These are phyloP conservation scores for Apiospora rasikravindrae DNA, from an alignment of 2,329 filamentous ascomycete species.

Conservation along the genomic window DNA sequence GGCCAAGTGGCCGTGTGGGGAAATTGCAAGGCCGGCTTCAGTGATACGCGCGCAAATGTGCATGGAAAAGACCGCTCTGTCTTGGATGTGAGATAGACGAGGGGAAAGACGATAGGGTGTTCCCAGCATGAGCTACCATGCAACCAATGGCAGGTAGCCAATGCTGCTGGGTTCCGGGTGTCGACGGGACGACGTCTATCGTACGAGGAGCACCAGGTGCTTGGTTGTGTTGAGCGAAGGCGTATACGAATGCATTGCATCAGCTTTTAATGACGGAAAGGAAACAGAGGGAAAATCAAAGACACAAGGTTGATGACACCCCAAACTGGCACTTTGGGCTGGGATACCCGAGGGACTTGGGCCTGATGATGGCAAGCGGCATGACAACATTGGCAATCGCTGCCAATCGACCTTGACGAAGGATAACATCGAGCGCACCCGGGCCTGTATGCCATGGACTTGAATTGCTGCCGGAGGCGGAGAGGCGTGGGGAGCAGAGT, in stretches of 20 bases:
- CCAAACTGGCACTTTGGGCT: not conserved
- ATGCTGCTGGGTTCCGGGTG: not conserved
- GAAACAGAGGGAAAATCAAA: not conserved
- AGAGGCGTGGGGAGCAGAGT: constrained; percentile 15
- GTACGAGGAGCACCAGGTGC: constrained; percentile 12
- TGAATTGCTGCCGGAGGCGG: not conserved
- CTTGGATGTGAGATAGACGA: constrained; percentile 14
- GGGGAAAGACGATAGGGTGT: not conserved
- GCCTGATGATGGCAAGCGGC: not conserved
- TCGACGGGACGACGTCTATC: constrained; percentile 1
- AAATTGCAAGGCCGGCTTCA: constrained; percentile 25
- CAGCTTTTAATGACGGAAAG: not conserved
- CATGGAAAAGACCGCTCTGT: constrained; percentile 4
- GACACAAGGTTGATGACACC: not conserved
- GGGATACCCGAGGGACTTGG: not conserved
- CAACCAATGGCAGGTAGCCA: not conserved
- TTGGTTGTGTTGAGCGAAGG: not conserved
- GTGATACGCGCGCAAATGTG: constrained; percentile 4
- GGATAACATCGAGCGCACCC: not conserved
- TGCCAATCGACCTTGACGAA: not conserved
- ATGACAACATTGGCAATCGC: not conserved
- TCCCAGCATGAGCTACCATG: not conserved
- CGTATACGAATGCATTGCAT: not conserved
- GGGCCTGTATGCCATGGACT: not conserved
- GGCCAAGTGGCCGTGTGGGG: constrained; percentile 35